A percentile compares a stretch with the other conserved stretches of the same genome.
These are phyloP conservation scores for Suillus subluteus DNA, from an alignment of 768 basidiomycete species.

Conservation along the genomic window DNA sequence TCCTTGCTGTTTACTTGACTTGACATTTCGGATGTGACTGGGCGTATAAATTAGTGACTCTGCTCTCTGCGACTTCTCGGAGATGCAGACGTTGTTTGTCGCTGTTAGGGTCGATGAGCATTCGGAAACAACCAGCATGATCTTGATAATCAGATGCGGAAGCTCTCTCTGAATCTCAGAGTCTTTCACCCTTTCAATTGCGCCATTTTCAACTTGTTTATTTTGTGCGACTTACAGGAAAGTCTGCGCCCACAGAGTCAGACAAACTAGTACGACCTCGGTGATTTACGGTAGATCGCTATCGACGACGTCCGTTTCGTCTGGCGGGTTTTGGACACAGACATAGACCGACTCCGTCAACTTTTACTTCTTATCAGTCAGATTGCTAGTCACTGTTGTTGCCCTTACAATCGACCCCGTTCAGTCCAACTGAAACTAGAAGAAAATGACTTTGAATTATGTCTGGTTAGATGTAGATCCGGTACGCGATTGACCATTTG, in stretches of 20 bases:
- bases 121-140: slow-evolving; percentile 9
- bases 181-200: not conserved
- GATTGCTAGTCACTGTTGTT: not conserved
- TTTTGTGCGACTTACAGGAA: not conserved
- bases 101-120: slow-evolving; percentile 26
- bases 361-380: not conserved
- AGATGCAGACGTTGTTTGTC: slow-evolving; percentile 21
- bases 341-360: not conserved
- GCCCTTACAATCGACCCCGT: not conserved
- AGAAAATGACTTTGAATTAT: slow-evolving; percentile 18
- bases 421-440: not conserved
- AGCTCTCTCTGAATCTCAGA: not conserved
- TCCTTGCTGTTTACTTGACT: slow-evolving; percentile 39
- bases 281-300: not conserved
- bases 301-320: not conserved
- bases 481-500: slow-evolving; percentile 38
- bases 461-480: slow-evolving; percentile 74
- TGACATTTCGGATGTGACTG: slow-evolving; percentile 25
- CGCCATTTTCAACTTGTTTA: not conserved
- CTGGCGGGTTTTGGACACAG: no score
- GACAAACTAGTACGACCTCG: not conserved
- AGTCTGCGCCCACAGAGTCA: not conserved
- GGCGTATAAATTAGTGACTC: not conserved
- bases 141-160: no score
- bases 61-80: not conserved